Percentiles rank a stretch among this genome's conserved stretches.
These are phyloP conservation scores for Rhodotorula sp. DNA, from an alignment of 1,284 basidiomycete genomes.

Conservation along the genomic window DNA sequence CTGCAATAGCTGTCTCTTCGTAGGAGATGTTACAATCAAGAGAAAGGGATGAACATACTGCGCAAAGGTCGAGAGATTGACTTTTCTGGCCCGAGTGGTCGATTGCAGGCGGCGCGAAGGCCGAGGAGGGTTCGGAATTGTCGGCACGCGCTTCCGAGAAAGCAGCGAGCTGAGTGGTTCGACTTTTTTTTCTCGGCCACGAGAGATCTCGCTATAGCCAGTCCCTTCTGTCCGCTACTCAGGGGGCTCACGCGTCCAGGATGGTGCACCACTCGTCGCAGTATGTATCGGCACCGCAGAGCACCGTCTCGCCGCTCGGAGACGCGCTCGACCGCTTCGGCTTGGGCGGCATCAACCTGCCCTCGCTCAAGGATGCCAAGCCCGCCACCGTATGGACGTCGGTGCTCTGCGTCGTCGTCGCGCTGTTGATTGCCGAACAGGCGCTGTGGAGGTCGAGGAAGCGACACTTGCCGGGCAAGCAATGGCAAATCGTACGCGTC, in stretches of 20 bases:
- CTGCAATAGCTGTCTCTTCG: too few relatives aligned
- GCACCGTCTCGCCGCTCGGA: conserved; percentile 4
- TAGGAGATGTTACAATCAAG: too few relatives aligned
- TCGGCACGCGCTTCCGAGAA: too few relatives aligned
- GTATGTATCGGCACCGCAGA: conserved; percentile 10
- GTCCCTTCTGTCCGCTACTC: too few relatives aligned
- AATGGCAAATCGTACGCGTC: conserved; percentile 69
- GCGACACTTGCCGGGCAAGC: conserved; percentile 72
- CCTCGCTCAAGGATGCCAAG: conserved; percentile 11
- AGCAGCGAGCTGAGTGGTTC: too few relatives aligned
- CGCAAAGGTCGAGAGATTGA: too few relatives aligned
- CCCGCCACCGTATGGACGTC: conserved; percentile 47
- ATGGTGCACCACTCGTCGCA: conserved; percentile 5
- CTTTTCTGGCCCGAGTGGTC: too few relatives aligned
- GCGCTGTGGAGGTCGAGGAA: conserved; percentile 83
- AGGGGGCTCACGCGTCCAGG: background rate
- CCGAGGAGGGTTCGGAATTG: too few relatives aligned
- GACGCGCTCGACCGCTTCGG: conserved; percentile 8
- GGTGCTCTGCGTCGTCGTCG: conserved; percentile 57
- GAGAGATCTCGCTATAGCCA: too few relatives aligned
- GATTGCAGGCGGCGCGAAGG: too few relatives aligned
- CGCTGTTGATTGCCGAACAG: conserved; percentile 75
- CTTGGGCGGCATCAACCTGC: conserved; percentile 6
- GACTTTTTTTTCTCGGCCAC: too few relatives aligned
- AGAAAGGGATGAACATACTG: too few relatives aligned